Base-by-base conservation (phyloP, 371 early-diverging fungal genomes). In the Mucor sp. region DNA sequence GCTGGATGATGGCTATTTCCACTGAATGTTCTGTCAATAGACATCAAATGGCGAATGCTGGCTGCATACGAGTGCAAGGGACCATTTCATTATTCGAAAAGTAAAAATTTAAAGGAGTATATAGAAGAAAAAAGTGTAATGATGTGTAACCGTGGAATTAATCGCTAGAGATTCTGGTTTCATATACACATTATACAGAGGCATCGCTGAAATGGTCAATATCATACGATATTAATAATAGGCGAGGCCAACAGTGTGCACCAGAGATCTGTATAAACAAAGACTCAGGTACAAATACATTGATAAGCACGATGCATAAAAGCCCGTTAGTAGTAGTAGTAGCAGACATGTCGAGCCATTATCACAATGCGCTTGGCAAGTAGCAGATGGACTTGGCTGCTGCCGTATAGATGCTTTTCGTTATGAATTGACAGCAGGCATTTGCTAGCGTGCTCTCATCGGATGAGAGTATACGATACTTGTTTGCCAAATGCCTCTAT, bases 101-200 rank as follows among this genome's bases (percentile, higher is more conserved):
- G 23, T 25, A 27, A 53, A 53, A 53, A 53, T 9, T 19, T 47
- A 39, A 60, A 39, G 43, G 39, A 27, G 27, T 23, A 59, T 32
- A 58, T 1, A 59, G 35, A 59, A 39, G 59, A 59, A 33, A 58
- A 33, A 58, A 11, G 17, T 17, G 48, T 30, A 62, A 62, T 62
- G 53, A 62, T 62, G 62, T 62, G 62, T 62, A 62, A 62, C 62
- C 33, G 15, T 61, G 28, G 17, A 61, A 43, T 60, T 60, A 30
- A 15, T 25, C 17, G 28, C 33, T 32, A 19, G 32, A n/a, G 32
- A 17, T 33, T 27, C 27, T 27, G 11, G 53, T 53, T 53, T 53
- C 53, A 53, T 53, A 53, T 27, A 53, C 27, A 53, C 14, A 53
- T 12, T 14, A 14, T 53, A 3, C 21, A 47, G 23, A 41, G 41